phyloP scores from a whole-genome alignment of 2,329 filamentous ascomycete species.

The Colletotrichum euphorbiae region DNA sequence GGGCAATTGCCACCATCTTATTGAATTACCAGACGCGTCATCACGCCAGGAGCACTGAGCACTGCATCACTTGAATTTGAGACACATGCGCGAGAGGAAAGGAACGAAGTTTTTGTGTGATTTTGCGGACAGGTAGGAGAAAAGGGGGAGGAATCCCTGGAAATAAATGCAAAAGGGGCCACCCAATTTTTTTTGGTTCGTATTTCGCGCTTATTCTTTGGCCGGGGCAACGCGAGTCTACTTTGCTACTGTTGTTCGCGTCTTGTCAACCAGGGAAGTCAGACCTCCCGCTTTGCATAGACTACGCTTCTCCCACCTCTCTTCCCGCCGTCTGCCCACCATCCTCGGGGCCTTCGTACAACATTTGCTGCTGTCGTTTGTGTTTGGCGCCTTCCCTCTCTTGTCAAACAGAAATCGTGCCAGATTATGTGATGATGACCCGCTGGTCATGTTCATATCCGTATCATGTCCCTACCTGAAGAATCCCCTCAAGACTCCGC shows the following conservation, averaged over 20 bases:
- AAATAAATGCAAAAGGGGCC: conserved; percentile 40
- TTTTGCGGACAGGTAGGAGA: conserved; percentile 22
- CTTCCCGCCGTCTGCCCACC: conserved; percentile 20
- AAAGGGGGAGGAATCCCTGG: conserved; percentile 29
- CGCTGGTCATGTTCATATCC: not conserved
- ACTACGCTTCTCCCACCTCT: conserved; percentile 27
- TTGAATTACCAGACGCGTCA: not conserved
- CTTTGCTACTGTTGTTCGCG: not conserved
- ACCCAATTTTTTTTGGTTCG: conserved; percentile 16
- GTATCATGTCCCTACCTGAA: not conserved
- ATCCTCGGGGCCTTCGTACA: conserved; percentile 20
- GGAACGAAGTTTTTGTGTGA: conserved; percentile 20
- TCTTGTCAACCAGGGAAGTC: not conserved
- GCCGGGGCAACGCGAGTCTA: conserved; percentile 16
- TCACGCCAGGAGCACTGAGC: not conserved
- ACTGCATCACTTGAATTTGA: no score
- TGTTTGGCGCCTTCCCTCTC: conserved; percentile 13
- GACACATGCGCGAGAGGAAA: conserved; percentile 8
- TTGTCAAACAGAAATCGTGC: not conserved
- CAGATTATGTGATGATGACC: conserved; percentile 9
- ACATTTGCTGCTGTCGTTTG: not conserved
- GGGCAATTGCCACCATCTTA: no score
- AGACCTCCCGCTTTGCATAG: not conserved
- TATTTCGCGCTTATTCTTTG: conserved; percentile 22
- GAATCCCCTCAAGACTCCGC: not conserved